Evolutionary conservation across 2,329 filamentous ascomycete genomes (phyloP).

Genomic region (Fragosphaeria purpurea): DNA sequence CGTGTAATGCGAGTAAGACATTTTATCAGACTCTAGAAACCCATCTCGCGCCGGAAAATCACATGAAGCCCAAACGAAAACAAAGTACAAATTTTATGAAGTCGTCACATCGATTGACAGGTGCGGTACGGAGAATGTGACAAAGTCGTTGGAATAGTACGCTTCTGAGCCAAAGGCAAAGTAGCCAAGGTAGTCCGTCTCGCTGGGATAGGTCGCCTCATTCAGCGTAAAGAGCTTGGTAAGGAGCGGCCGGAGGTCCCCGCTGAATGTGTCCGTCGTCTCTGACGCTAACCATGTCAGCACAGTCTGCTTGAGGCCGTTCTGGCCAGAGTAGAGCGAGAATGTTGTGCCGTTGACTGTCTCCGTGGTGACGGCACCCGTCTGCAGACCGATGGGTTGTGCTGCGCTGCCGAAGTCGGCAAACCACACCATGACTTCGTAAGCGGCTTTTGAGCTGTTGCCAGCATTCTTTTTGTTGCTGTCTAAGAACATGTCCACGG

Average conservation of each 20-base stretch:
- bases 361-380: slow-evolving; percentile 23
- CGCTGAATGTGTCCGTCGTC: slow-evolving; percentile 30
- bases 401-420: slow-evolving; percentile 9
- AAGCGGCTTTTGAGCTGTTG: slow-evolving; percentile 31
- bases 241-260: slow-evolving; percentile 36
- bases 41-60: too few relatives aligned
- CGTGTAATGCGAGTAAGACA: too few relatives aligned
- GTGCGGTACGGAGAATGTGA: slow-evolving; percentile 37
- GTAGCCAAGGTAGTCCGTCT: slow-evolving; percentile 39
- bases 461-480: slow-evolving; percentile 28
- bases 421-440: slow-evolving; percentile 21
- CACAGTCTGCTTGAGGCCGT: slow-evolving; percentile 32
- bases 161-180: slow-evolving; percentile 42
- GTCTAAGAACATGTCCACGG: slow-evolving; percentile 50
- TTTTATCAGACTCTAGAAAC: too few relatives aligned
- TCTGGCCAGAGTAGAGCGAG: slow-evolving; percentile 31
- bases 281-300: slow-evolving; percentile 37
- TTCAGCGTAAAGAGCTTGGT: slow-evolving; percentile 26
- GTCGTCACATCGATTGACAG: slow-evolving; percentile 24
- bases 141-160: slow-evolving; percentile 30
- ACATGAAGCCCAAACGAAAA: neutral
- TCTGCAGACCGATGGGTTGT: slow-evolving; percentile 26
- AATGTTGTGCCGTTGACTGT: slow-evolving; percentile 32
- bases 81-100: neutral
- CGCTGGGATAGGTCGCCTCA: slow-evolving; percentile 25